Evolutionary conservation across 2,329 filamentous ascomycete genomes (phyloP).

Genomic region (Madurella mycetomatis): DNA sequence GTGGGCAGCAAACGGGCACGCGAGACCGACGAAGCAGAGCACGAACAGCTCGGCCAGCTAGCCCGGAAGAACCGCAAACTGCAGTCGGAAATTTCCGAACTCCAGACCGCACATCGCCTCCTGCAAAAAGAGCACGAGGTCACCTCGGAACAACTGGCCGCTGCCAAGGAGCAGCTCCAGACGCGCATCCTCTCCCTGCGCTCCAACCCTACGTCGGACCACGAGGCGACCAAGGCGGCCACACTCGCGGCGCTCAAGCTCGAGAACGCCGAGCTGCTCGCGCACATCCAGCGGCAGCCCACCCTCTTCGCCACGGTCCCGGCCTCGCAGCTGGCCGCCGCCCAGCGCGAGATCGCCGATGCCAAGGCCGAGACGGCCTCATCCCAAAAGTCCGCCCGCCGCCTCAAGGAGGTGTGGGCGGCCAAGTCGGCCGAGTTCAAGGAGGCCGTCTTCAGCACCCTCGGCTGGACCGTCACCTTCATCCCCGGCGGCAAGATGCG

Average conservation of each 20-base stretch:
- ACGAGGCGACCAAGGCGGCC: slow-evolving; percentile 75
- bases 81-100: slow-evolving; percentile 68
- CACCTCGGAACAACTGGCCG: slow-evolving; percentile 65
- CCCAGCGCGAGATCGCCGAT: slow-evolving; percentile 70
- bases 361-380: slow-evolving; percentile 64
- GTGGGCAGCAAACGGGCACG: slow-evolving; percentile 61
- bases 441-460: slow-evolving; percentile 83
- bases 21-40: slow-evolving; percentile 53
- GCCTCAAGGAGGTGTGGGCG: slow-evolving; percentile 89
- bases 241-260: slow-evolving; percentile 73
- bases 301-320: slow-evolving; percentile 64
- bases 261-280: slow-evolving; percentile 79
- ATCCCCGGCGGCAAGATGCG: slow-evolving; percentile 96
- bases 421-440: slow-evolving; percentile 92
- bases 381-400: slow-evolving; percentile 75
- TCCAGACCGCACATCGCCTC: slow-evolving; percentile 66
- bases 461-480: slow-evolving; percentile 94
- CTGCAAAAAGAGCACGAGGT: slow-evolving; percentile 73
- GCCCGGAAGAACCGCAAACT: slow-evolving; percentile 83
- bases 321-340: slow-evolving; percentile 67
- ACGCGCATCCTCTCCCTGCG: slow-evolving; percentile 82
- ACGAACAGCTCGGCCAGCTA: slow-evolving; percentile 74
- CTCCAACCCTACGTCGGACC: slow-evolving; percentile 85
- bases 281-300: slow-evolving; percentile 55
- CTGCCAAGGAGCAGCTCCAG: slow-evolving; percentile 61